A percentile compares a stretch with the other conserved stretches of the same genome.
These are phyloP conservation scores for Schrenkiella parvula DNA, from an alignment of 345 rosid genomes.

Conservation along the genomic window DNA sequence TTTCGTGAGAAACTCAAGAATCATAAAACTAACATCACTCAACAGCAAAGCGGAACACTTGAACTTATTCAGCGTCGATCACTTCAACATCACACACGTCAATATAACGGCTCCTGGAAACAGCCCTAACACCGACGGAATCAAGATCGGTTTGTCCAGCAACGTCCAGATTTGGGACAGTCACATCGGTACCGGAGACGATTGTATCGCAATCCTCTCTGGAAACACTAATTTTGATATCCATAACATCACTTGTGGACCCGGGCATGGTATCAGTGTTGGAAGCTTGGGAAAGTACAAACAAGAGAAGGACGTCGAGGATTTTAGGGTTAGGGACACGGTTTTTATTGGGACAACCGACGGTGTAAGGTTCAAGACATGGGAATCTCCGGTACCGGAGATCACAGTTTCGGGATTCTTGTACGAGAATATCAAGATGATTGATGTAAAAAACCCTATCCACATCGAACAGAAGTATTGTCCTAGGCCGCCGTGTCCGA, in stretches of 20 bases:
- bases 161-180: neutral
- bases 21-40: neutral
- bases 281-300: conserved; percentile 14
- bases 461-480: conserved; percentile 12
- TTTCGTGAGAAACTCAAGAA: conserved; percentile 13
- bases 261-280: conserved; percentile 19
- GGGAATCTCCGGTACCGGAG: neutral
- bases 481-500: neutral
- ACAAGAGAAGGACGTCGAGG: neutral
- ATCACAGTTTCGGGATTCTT: neutral
- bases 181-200: conserved; percentile 17
- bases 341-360: neutral
- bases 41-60: conserved; percentile 25
- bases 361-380: conserved; percentile 21
- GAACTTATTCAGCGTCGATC: neutral
- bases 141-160: conserved; percentile 2
- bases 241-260: conserved; percentile 6
- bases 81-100: conserved; percentile 9
- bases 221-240: neutral
- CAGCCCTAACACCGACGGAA: conserved; percentile 28
- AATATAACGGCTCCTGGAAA: conserved; percentile 10
- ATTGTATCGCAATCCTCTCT: conserved; percentile 17
- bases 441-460: neutral
- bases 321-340: neutral
- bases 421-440: conserved; percentile 11